These are phyloP conservation scores for Beauveria pseudobassiana DNA, from an alignment of 2,329 filamentous ascomycete species.

Conservation along the genomic window DNA sequence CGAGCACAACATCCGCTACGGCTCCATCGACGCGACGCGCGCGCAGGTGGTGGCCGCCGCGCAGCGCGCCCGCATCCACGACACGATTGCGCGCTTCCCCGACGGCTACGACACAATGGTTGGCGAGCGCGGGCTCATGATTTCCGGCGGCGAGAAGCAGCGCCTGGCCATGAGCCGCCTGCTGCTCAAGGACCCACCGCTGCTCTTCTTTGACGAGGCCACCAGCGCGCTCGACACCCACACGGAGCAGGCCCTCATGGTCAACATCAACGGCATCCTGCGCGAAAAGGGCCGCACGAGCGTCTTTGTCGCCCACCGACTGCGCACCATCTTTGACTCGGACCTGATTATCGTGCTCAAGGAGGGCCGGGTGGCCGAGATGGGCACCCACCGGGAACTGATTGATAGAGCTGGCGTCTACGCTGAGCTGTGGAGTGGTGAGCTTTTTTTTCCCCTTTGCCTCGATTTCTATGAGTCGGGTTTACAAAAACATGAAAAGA, in stretches of 20 bases:
- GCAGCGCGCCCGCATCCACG: slow-evolving; percentile 74
- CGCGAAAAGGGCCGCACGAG: slow-evolving; percentile 84
- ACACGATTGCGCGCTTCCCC: slow-evolving; percentile 70
- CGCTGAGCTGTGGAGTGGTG: slow-evolving; percentile 82
- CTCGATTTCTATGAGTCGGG: not conserved
- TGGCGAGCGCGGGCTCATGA: slow-evolving; percentile 93
- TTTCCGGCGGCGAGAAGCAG: slow-evolving; percentile 91
- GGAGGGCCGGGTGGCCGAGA: slow-evolving; percentile 78
- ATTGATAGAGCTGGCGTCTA: slow-evolving; percentile 76
- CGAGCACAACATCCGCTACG: slow-evolving; percentile 92
- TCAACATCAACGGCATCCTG: slow-evolving; percentile 88
- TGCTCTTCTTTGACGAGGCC: slow-evolving; percentile 93
- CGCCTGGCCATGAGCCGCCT: slow-evolving; percentile 76
- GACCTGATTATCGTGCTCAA: slow-evolving; percentile 88
- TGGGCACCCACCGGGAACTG: slow-evolving; percentile 78
- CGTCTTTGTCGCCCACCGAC: slow-evolving; percentile 86
- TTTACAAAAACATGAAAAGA: not conserved
- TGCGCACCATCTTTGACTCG: slow-evolving; percentile 89
- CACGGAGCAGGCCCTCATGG: slow-evolving; percentile 82
- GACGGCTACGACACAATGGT: slow-evolving; percentile 89
- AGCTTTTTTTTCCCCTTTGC: slow-evolving; percentile 27
- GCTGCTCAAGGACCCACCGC: slow-evolving; percentile 79
- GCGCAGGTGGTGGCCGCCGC: slow-evolving; percentile 73
- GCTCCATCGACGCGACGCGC: slow-evolving; percentile 65
- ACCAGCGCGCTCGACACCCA: slow-evolving; percentile 89